Evolutionary conservation across 106 monocot genomes (phyloP).

Genomic region (Acanthochlamys bracteata): DNA sequence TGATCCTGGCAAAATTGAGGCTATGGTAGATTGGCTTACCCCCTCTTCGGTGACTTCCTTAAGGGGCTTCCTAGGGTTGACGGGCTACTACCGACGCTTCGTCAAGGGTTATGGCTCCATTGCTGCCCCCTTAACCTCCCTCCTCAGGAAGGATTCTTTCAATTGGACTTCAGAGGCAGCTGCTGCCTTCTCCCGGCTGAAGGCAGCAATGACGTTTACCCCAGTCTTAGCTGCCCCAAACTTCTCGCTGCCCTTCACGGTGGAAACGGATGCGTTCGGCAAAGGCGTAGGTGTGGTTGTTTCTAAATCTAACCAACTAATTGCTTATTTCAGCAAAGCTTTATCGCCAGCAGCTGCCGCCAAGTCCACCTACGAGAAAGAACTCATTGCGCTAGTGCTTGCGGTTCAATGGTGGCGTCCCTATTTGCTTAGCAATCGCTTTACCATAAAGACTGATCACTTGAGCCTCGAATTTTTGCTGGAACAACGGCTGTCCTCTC

Average conservation of each 20-base stretch:
- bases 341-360: no score
- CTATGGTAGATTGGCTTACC: neutral
- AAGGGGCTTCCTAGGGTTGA: neutral
- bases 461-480: no score
- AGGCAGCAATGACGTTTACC: neutral
- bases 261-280: neutral
- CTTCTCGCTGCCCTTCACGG: neutral
- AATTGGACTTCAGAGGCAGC: neutral
- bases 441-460: no score
- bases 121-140: neutral
- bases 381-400: no score
- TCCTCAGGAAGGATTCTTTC: neutral
- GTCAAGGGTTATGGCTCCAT: neutral
- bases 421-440: no score
- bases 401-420: no score
- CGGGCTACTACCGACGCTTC: neutral
- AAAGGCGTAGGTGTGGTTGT: neutral
- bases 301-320: neutral
- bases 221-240: neutral
- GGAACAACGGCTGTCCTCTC: no score
- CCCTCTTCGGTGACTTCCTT: neutral
- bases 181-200: neutral
- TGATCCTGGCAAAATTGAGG: neutral
- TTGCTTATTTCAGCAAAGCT: neutral
- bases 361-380: no score